Base-by-base conservation (phyloP, 371 early-diverging fungal species). In the Thermomucor indicae-seudaticae region DNA sequence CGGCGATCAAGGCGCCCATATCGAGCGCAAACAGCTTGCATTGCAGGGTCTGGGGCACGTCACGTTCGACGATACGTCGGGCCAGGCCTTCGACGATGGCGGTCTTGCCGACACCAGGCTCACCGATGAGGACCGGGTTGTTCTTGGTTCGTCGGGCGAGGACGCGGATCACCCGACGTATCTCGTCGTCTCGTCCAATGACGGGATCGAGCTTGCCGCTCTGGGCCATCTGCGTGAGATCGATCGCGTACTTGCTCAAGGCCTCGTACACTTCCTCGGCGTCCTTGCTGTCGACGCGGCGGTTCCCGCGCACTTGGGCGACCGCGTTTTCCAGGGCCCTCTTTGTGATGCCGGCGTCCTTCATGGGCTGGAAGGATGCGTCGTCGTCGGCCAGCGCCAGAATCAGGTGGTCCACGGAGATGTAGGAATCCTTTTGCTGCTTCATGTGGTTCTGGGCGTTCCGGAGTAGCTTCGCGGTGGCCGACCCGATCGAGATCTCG, bases 61-160 rank as follows among this genome's bases (percentile, higher is more conserved):
- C 95, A 35, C 90, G 86, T 34, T 88, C 83, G 16, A 97, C 88
- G 56, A 99, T 99, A 35, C 98, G 88, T 68, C 95, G 94, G 0
- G 99, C 99, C 22, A 96, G 73, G 10, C 96, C 96, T 70, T 96
- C 96, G 1, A 91, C 95, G 49, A 96, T 93, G 46, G 96, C 95
- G 0, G 96, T 96, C 53, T 97, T 97, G 47, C 96, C 97, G 0
- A 91, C 91, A 60, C 98, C 97, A 8, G 96, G 95, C 38, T 87
- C 84, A 53, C 93, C 96, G 17, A 91, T 86, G 44, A 95, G 66
- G 6, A 95, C 90, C 1, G 94, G 93, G 64, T 93, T 94, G 67
- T 92, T 91, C 61, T 97, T 97, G 22, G 89, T 93, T 73, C 89
- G 75, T 39, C 92, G 80, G 4, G 88, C 76, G 41, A 85, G 46